Percentiles rank a stretch among this genome's conserved stretches.
Conservation (phyloP, 2,329 filamentous ascomycete genomes). For the Apiospora hydei region DNA sequence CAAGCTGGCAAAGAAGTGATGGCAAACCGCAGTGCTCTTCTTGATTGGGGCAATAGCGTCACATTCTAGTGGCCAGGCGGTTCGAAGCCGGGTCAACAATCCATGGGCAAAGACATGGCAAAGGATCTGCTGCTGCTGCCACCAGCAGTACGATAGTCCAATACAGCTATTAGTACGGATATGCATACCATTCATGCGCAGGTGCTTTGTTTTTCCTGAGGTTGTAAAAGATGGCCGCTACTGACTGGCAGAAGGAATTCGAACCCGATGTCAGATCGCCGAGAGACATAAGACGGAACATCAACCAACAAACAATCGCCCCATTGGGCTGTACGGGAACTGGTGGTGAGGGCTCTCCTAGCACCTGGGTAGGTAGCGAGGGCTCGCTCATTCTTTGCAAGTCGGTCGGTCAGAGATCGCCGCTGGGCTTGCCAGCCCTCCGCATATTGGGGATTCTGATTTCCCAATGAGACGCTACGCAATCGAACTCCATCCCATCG, state of each 20-base stretch:
- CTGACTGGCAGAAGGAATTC: conserved; percentile 18
- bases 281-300: conserved; percentile 17
- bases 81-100: conserved; percentile 5
- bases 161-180: background rate
- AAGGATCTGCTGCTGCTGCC: background rate
- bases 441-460: conserved; percentile 20
- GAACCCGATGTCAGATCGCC: conserved; percentile 19
- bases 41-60: conserved; percentile 7
- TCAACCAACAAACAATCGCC: conserved; percentile 14
- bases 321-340: conserved; percentile 10
- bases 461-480: conserved; percentile 20
- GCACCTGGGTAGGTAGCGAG: background rate
- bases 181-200: background rate
- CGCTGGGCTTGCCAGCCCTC: conserved; percentile 20
- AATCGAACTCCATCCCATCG: conserved; percentile 20
- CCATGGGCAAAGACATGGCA: background rate
- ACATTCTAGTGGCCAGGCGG: conserved; percentile 3
- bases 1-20: conserved; percentile 4
- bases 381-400: conserved; percentile 15
- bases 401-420: conserved; percentile 5
- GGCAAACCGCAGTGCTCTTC: conserved; percentile 12
- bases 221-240: background rate
- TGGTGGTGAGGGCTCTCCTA: conserved; percentile 19
- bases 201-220: conserved; percentile 8
- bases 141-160: conserved; percentile 2